A percentile compares a stretch with the other conserved stretches of the same genome.
Conservation (phyloP, 164 flowering plant genomes). For the Platanus orientalis region DNA sequence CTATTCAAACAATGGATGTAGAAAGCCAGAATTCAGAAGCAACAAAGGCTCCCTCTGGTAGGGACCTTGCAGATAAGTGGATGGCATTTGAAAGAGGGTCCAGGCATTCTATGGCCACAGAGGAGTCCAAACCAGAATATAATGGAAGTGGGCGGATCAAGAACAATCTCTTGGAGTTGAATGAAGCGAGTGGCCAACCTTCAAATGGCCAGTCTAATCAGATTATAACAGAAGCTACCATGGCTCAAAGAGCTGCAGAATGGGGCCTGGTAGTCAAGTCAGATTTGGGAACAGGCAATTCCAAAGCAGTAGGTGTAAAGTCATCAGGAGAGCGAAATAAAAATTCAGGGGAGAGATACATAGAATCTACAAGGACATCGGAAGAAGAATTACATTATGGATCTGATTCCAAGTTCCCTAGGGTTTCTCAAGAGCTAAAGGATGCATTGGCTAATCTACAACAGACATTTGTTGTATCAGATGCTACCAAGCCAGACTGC, state of each 20-base stretch:
- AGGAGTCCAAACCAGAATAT: neutral
- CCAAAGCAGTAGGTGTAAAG: conserved; percentile 15
- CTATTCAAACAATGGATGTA: conserved; percentile 5
- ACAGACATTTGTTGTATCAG: conserved; percentile 97
- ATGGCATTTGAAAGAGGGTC: conserved; percentile 30
- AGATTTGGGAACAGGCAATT: conserved; percentile 24
- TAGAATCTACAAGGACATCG: conserved; percentile 45
- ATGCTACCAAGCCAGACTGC: conserved; percentile 80
- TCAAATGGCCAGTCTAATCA: conserved; percentile 10
- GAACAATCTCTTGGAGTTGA: neutral
- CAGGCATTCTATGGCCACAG: neutral
- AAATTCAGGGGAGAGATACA: conserved; percentile 24
- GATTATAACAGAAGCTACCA: conserved; percentile 21
- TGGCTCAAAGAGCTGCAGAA: conserved; percentile 35
- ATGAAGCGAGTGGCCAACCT: neutral
- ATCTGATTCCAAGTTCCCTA: conserved; percentile 36
- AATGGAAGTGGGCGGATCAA: neutral
- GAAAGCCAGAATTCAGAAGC: conserved; percentile 6
- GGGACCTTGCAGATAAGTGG: conserved; percentile 25
- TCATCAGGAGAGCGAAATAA: conserved; percentile 25
- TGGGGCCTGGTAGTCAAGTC: conserved; percentile 30
- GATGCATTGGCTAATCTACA: conserved; percentile 75
- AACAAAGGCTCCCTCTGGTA: conserved; percentile 14
- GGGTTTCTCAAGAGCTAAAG: conserved; percentile 83
- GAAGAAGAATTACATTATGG: conserved; percentile 36